Conservation (phyloP, 805 yeast genomes). For the Pichia pseudocactophila region DNA sequence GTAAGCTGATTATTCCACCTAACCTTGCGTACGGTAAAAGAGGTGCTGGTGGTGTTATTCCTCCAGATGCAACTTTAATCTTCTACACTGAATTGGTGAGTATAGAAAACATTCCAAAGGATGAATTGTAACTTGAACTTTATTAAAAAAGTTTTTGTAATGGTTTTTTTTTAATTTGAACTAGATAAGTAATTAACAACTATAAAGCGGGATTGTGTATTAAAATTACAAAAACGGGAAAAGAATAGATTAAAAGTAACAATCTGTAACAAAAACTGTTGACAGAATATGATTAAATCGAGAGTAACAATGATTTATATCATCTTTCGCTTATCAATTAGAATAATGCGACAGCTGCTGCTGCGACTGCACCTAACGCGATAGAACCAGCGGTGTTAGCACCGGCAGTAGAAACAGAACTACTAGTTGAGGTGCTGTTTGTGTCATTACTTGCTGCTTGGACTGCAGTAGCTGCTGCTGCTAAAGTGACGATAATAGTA, state of each 20-base stretch:
- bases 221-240: not conserved
- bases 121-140: constrained; percentile 13
- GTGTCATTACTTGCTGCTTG: constrained; percentile 46
- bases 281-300: too few species aligned
- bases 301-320: too few species aligned
- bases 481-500: constrained; percentile 56
- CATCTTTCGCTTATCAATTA: too few species aligned
- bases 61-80: constrained; percentile 63
- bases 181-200: too few species aligned
- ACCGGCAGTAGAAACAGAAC: constrained; percentile 36
- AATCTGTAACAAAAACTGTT: too few species aligned
- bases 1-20: constrained; percentile 74
- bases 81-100: constrained; percentile 60
- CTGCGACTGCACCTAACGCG: constrained; percentile 75
- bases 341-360: constrained; percentile 59
- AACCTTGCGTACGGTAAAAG: constrained; percentile 66
- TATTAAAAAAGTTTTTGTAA: too few species aligned
- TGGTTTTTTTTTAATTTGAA: too few species aligned
- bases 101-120: constrained; percentile 25
- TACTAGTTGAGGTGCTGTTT: constrained; percentile 23
- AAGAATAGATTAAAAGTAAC: not conserved
- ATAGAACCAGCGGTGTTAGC: constrained; percentile 52
- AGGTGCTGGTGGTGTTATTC: constrained; percentile 64
- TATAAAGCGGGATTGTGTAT: too few species aligned
- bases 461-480: constrained; percentile 63